These are phyloP conservation scores for Penicillium malachiteum DNA, from an alignment of 495 filamentous ascomycete genomes.

Conservation along the genomic window DNA sequence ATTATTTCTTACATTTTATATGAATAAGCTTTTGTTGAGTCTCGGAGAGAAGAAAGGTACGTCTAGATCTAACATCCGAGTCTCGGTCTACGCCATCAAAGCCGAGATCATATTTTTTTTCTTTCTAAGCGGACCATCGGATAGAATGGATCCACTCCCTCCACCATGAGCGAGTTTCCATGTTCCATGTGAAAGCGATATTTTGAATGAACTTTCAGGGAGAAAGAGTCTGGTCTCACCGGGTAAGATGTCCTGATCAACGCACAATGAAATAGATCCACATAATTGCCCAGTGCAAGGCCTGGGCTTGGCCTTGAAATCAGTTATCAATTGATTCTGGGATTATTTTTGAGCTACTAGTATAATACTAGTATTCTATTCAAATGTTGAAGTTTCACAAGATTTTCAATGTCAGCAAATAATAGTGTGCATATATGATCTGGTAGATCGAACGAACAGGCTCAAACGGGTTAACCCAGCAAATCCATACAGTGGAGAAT, in stretches of 20 bases:
- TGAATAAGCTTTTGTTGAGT: neutral
- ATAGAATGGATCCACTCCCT: constrained; percentile 12
- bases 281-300: too few relatives aligned
- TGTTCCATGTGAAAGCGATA: constrained; percentile 5
- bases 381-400: too few relatives aligned
- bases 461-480: constrained; percentile 16
- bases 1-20: neutral
- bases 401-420: too few relatives aligned
- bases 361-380: too few relatives aligned
- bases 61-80: constrained; percentile 2
- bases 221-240: neutral
- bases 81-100: constrained; percentile 6
- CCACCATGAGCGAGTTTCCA: constrained; percentile 12
- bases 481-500: constrained; percentile 16
- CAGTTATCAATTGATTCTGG: too few relatives aligned
- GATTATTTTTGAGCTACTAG: too few relatives aligned
- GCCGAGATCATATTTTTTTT: neutral
- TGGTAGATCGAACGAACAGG: constrained; percentile 9
- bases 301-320: too few relatives aligned
- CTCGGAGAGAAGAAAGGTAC: too few relatives aligned
- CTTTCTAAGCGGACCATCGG: constrained; percentile 4
- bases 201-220: neutral
- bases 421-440: too few relatives aligned
- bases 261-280: too few relatives aligned
- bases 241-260: neutral